These are phyloP conservation scores for Ophiobolus disseminans DNA, from an alignment of 2,329 filamentous ascomycete genomes.

Conservation along the genomic window DNA sequence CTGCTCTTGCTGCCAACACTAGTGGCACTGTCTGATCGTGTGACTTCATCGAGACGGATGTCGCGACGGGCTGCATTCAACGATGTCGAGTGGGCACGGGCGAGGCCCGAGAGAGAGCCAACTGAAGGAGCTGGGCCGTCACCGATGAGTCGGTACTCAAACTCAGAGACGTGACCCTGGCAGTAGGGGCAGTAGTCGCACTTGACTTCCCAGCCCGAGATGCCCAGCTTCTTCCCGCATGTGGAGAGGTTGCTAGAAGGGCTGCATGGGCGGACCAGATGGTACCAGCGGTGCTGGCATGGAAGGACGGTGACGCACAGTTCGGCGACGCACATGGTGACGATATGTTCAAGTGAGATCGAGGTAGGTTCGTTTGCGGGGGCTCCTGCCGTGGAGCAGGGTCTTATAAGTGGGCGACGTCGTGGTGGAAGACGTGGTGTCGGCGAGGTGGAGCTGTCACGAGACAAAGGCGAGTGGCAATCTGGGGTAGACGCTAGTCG, in stretches of 20 bases:
- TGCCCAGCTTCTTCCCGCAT: constrained; percentile 53
- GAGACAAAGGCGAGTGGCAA: constrained; percentile 28
- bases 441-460: constrained; percentile 20
- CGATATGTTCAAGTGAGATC: constrained; percentile 33
- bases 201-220: constrained; percentile 60
- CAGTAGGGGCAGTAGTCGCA: constrained; percentile 58
- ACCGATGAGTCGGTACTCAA: constrained; percentile 57
- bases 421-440: constrained; percentile 30
- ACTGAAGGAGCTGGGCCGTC: constrained; percentile 47
- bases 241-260: constrained; percentile 55
- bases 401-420: constrained; percentile 21
- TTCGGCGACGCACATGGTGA: constrained; percentile 58
- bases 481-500: constrained; percentile 30
- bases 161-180: constrained; percentile 46
- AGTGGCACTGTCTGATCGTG: constrained; percentile 45
- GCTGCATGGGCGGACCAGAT: constrained; percentile 54
- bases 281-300: constrained; percentile 60
- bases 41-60: constrained; percentile 46
- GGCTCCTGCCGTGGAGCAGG: constrained; percentile 31
- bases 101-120: constrained; percentile 50
- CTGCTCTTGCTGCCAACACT: constrained; percentile 44
- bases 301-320: constrained; percentile 56
- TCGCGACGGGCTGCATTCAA: constrained; percentile 47
- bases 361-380: constrained; percentile 29
- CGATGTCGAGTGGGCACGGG: constrained; percentile 49